Base-by-base conservation (phyloP, 345 rosid species). In the Excoecaria agallocha region DNA sequence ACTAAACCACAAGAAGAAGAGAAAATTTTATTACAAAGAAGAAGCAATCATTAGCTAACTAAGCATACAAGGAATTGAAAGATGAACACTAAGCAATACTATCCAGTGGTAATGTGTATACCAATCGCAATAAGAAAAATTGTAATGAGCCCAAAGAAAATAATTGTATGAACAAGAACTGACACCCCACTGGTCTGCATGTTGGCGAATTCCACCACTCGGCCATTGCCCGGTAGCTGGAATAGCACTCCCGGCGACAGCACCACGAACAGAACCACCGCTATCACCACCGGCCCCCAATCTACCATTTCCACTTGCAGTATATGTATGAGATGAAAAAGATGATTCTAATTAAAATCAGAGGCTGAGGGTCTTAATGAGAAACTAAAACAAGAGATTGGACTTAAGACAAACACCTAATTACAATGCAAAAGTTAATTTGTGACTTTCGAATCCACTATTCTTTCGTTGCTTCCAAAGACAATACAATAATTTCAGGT, bases 81-180 rank as follows among this genome's bases (percentile, higher is more conserved):
- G 30, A 30, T 30, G 30, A 30, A 30, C 30, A 30, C 1, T 30
- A 30, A 30, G 30, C 30, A 30, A 30, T 30, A 56, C 6, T 24
- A 68, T 72, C 63, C 76, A 1, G 65, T 37, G 37, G 55, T 63
- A 38, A 68, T 20, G 37, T 75, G 78, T n/a, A 68, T 25, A 16
- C 78, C 73, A 59, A 37, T 20, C 6, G 54, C 73, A 10, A 75
- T 68, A n/a, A 75, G 78, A 13, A 75, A 67, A 59, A 68, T 49
- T 22, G 61, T 59, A 38, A 74, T 46, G 68, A 68, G 61, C 22
- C 78, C 72, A 46, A 75, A 59, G 66, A 56, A 68, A 24, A 75
- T 20, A 39, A 68, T 39, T 4, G 72, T 59, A 3, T 75, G 73
- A 37, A 68, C 60, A 8, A 58, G 22, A 3, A 75, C 63, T 37